These are phyloP conservation scores for Lachnellula cervina DNA, from an alignment of 2,329 filamentous ascomycete genomes.

Conservation along the genomic window DNA sequence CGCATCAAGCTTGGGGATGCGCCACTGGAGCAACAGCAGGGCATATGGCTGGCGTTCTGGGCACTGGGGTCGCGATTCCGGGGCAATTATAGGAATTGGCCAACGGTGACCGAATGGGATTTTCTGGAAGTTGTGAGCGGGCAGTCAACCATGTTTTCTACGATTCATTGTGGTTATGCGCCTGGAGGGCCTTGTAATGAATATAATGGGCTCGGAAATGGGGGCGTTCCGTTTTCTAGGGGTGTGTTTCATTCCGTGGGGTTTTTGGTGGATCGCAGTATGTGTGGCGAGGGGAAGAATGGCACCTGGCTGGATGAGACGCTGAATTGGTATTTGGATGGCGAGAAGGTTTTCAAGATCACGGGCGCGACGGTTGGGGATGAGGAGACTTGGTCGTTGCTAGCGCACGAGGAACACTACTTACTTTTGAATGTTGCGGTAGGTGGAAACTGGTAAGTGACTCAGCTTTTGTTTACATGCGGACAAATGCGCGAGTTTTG, in stretches of 20 bases:
- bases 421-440: conserved; percentile 39
- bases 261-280: conserved; percentile 33
- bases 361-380: conserved; percentile 27
- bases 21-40: conserved; percentile 26
- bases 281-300: not conserved
- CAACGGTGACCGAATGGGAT: conserved; percentile 41
- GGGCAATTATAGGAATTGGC: conserved; percentile 38
- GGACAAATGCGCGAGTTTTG: too few relatives aligned
- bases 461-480: not conserved
- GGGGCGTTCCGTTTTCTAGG: not conserved
- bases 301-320: conserved; percentile 24
- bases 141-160: conserved; percentile 32
- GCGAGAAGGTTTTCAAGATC: conserved; percentile 26
- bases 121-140: conserved; percentile 42
- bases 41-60: conserved; percentile 47
- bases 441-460: conserved; percentile 29
- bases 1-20: conserved; percentile 35
- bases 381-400: conserved; percentile 28
- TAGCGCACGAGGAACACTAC: conserved; percentile 32
- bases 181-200: conserved; percentile 40
- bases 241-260: conserved; percentile 32
- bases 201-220: conserved; percentile 28
- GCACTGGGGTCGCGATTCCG: conserved; percentile 38
- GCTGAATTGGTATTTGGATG: conserved; percentile 36
- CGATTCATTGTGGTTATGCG: conserved; percentile 39